Conservation (phyloP, 2,329 filamentous ascomycete genomes). For the Microdochium trichocladiopsis region DNA sequence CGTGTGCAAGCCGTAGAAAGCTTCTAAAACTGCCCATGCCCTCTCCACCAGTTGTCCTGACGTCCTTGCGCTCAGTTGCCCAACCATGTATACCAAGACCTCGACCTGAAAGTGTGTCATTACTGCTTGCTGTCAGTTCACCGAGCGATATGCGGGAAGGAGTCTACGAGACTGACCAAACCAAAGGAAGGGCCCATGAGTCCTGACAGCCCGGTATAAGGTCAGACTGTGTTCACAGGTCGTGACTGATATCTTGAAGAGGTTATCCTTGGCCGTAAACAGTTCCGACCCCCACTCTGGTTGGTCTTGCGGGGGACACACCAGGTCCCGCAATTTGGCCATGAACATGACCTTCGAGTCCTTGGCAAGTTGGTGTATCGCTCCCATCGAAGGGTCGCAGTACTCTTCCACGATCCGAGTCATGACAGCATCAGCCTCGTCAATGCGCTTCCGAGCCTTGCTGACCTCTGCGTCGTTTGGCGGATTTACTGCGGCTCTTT, state of each 20-base stretch:
- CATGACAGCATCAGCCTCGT: slow-evolving; percentile 34
- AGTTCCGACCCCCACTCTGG: slow-evolving; percentile 44
- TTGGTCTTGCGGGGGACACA: slow-evolving; percentile 37
- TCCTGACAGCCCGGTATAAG: slow-evolving; percentile 32
- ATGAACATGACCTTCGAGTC: slow-evolving; percentile 38
- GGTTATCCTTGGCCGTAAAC: slow-evolving; percentile 39
- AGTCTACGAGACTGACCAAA: slow-evolving; percentile 31
- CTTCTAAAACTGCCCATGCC: slow-evolving; percentile 41
- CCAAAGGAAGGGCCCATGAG: slow-evolving; percentile 44
- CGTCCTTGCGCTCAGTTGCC: slow-evolving; percentile 42
- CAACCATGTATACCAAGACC: slow-evolving; percentile 46
- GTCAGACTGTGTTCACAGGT: slow-evolving; percentile 38
- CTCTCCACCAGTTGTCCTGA: slow-evolving; percentile 43
- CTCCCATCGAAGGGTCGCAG: slow-evolving; percentile 43
- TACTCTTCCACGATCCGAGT: slow-evolving; percentile 39
- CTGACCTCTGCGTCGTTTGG: slow-evolving; percentile 22
- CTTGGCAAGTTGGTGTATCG: slow-evolving; percentile 43
- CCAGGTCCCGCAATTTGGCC: slow-evolving; percentile 39
- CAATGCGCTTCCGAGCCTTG: slow-evolving; percentile 33
- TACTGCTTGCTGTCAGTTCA: slow-evolving; percentile 8
- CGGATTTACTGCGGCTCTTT: slow-evolving; percentile 21
- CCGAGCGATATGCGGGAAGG: not conserved
- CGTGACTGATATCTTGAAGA: slow-evolving; percentile 47
- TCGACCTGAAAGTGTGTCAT: slow-evolving; percentile 46
- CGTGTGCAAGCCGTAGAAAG: slow-evolving; percentile 38